Base-by-base conservation (phyloP, 148 eudicot genomes). In the Diospyros lotus region DNA sequence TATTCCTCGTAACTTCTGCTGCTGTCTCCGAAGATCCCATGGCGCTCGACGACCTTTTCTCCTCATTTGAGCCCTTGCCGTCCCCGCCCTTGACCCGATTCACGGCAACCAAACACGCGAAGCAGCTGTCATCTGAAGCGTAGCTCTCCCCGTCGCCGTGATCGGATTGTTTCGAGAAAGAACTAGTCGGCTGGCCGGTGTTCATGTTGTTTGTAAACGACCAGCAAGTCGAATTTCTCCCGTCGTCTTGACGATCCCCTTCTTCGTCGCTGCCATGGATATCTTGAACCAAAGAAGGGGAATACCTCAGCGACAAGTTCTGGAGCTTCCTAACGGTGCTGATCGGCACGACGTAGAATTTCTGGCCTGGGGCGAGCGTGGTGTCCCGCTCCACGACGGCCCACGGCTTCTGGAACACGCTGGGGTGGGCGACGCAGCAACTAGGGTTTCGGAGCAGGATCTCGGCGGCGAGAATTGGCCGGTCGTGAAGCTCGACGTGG, bases 331-430 rank as follows among this genome's bases (percentile, higher is more conserved):
- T 73, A 13, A 85, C 71, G 3, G 86, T 82, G 40, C 53, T 59
- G 8, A 75, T 46, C 0, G 85, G 88, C 17, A 85, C 82, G 2
- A 85, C 70, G 55, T 82, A 82, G 76, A 82, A 82, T 41, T 82
- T 85, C 44, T 76, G 76, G 2, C 88, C 84, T 1, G 78, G 86
- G 74, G 55, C 68, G 14, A 82, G 71, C 11, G 72, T 82, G n/a
- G 82, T 75, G 5, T 69, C 81, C 0, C 85, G 85, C 1, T 79
- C 42, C 40, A 85, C 80, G 52, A 85, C 56, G 0, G 80, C 88
- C 78, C 82, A 79, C 2, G 88, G 88, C 54, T 85, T 77, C 69
- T 77, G 65, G 74, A 85, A 85, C 13, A 85, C 82, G 52, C 61
- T 54, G 0, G 83, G 80, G 41, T 85, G 76, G 4, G 85, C 80